Evolutionary conservation across 2,329 filamentous ascomycete genomes (phyloP), one percentile per base, ranked within the genome.

Genomic region (Sporothrix pseudoabietina): DNA sequence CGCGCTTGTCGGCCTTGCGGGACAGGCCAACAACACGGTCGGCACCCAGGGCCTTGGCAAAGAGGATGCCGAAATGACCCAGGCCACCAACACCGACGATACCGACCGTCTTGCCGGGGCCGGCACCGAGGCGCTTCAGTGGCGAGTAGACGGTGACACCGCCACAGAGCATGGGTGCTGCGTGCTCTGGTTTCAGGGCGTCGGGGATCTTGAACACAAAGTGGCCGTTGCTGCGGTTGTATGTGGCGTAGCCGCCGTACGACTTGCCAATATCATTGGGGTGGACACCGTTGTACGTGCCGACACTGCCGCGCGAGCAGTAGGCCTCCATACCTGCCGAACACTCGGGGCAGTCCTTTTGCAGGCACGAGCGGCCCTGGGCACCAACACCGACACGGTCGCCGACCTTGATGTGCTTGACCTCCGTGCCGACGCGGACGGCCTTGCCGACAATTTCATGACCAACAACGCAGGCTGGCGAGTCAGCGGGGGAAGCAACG

Each of bases 391-490:
- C 76, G 55, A 77, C 76, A 14, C 73, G 72, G 75, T 77, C 76
- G 70, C 76, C 76, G 3, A 74, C 65, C 69, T 71, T 63, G 80
- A 92, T 47, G 49, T 79, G 78, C 26, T 80, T 82, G 14, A 84
- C 84, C 63, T 84, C 78, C 32, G 81, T 81, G 47, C 88, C 89
- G 52, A 90, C 82, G 39, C 86, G 85, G 32, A 87, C 84, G 7
- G 85, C 87, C 7, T 82, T 85, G 61, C 89, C 89, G 75, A 91
- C 85, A 61, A 91, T 91, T 77, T 91, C 89, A 79, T 91, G 89
- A 71, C 89, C 89, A 35, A 89, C 87, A 57, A 87, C 87, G 77
- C 84, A 85, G 30, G 85, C 84, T 80, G 9, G 9, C 16, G 5
- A 1, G 32, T 47, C 16, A 22, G 32, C 10, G n/a, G 5, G 35